Evolutionary conservation across 2,329 filamentous ascomycete species (phyloP), one percentile per base, ranked within the genome.

Genomic region (Plectosphaerella sp.): DNA sequence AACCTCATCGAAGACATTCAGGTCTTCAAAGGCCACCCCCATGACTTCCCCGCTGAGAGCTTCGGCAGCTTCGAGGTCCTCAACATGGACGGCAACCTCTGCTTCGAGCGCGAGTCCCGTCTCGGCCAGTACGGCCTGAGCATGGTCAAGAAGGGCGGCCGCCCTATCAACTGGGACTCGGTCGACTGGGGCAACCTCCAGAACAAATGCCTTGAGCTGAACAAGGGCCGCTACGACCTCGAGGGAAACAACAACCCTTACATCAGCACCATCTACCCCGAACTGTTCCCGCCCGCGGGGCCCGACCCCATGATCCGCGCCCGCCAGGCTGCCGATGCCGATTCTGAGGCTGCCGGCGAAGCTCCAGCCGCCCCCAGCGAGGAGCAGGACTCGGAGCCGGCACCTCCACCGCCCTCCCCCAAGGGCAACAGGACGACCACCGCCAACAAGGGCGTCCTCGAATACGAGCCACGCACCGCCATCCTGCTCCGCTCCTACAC

Each of bases 401-500:
- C 47, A 4, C 35, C 22, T 8, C 16, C 46, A 6, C 25, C 35
- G 3, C 33, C 35, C 48, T 54, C 59, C 14, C 57, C 50, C 18
- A 62, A 64, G 28, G 15, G 33, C 24, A 39, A 15, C 11, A 49
- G 42, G n/a, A 41, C 37, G 8, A 43, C 35, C 22, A 43, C 37
- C 10, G 18, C 33, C 10, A n/a, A 37, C 8, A 16, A 49, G 4
- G 10, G 24, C 49, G 54, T 58, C 15, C 56, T 49, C 22, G 62
- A 64, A 4, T 61, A 60, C 48, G 77, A 82, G 61, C 64, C 71
- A 3, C 79, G 90, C 36, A 91, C 88, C 0, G 90, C 88, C 1
- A 68, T 96, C 10, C 69, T 96, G 6, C 77, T 96, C 37, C 84
- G 91, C 37, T 86, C 88, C 0, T 93, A 88, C 74, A 83, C 82